Conservation (phyloP, 768 basidiomycete genomes). For the Mycena epipterygia region DNA sequence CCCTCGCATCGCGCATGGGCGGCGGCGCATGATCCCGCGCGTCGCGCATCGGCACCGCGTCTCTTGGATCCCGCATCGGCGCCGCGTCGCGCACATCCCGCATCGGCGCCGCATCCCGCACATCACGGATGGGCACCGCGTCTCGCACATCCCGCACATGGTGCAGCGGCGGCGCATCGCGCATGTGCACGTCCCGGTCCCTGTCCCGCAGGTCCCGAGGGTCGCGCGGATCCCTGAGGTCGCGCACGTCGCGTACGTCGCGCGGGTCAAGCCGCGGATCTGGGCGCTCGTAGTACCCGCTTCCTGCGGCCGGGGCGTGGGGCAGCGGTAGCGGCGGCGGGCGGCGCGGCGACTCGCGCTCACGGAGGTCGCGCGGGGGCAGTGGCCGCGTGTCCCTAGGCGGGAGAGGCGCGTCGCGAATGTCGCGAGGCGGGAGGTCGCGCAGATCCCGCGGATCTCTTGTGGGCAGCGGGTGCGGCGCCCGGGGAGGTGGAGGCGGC, state of each 20-base stretch:
- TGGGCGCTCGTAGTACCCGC: constrained; percentile 30
- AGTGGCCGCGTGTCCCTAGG: constrained; percentile 11
- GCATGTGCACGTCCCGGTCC: background rate
- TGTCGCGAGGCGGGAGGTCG: constrained; percentile 10
- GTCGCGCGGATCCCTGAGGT: background rate
- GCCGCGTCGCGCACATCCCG: constrained; percentile 20
- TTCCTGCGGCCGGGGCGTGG: background rate
- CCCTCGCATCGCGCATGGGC: constrained; percentile 26
- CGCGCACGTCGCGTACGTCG: constrained; percentile 16
- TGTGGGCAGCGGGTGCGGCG: background rate
- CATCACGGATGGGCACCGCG: constrained; percentile 14
- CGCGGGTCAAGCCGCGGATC: constrained; percentile 22
- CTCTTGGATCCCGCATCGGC: constrained; percentile 26
- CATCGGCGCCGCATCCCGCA: constrained; percentile 18
- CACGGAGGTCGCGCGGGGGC: constrained; percentile 20
- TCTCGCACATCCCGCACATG: constrained; percentile 19
- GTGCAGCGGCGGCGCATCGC: constrained; percentile 13
- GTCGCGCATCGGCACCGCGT: constrained; percentile 23
- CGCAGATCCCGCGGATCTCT: constrained; percentile 13
- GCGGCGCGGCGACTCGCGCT: constrained; percentile 18
- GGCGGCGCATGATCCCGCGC: constrained; percentile 17
- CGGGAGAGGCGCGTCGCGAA: background rate
- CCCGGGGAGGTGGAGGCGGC: constrained; percentile 6
- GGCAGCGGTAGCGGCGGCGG: constrained; percentile 22
- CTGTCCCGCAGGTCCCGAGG: constrained; percentile 11